Evolutionary conservation across 2,329 filamentous ascomycete species (phyloP), one percentile per base, ranked within the genome.

Genomic region (Fusarium azukiicola): DNA sequence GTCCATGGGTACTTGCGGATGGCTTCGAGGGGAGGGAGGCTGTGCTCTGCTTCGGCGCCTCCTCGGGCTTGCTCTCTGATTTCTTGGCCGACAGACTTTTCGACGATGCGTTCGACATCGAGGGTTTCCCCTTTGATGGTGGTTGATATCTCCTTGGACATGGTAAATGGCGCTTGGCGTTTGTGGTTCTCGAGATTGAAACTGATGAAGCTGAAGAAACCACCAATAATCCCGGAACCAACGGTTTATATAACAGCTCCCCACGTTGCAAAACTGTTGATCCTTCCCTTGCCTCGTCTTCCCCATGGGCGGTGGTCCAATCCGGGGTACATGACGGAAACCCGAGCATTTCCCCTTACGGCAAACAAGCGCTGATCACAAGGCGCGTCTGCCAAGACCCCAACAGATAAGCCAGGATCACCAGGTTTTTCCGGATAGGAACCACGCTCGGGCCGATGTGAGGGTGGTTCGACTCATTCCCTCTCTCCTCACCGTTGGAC

Each of bases 1-100:
- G 87, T 86, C 80, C 84, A 83, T 42, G 82, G 85, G 72, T 86
- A 85, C 32, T 78, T 73, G 4, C 78, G 72, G 23, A 86, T 72
- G 19, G 85, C 85, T 32, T 84, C 80, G 38, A 75, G 67, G 14
- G 83, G 67, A 4, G 79, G 76, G 14, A 84, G 75, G 46, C 76
- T 79, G 64, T 85, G 63, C 32, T 66, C 63, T 13, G 21, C 63
- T 11, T 66, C 44, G 13, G 32, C 27, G 12, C 63, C 63, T 32
- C 42, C 42, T 17, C 63, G 32, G 5, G 63, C 63, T 36, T 66
- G 27, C 6, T 66, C 42, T 32, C 63, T n/a, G 21, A 46, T 66
- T 13, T 47, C 27, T 49, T 46, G 63, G 21, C 44, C 63, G 12
- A 44, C 44, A 21, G 27, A n/a, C 19, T 66, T 36, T n/a, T 63